Evolutionary conservation across 2,329 filamentous ascomycete species (phyloP).

Genomic region (Neofusicoccum parvum): DNA sequence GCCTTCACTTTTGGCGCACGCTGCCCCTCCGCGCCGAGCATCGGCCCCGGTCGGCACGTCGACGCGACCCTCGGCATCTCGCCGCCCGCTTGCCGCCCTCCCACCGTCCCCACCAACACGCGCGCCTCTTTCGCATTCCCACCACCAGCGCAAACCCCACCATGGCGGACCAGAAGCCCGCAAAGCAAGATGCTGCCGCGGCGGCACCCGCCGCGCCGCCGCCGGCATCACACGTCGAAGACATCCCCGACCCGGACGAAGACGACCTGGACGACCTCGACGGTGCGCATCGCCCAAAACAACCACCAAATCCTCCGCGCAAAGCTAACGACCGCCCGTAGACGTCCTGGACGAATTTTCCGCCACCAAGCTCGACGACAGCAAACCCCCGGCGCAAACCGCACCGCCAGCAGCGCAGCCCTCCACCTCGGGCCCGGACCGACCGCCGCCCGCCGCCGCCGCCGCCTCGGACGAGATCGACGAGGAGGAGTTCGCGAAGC

Average conservation of each 20-base stretch:
- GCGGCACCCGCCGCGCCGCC: neutral
- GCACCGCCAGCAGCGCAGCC: constrained; percentile 42
- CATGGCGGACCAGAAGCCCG: constrained; percentile 15
- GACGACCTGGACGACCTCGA: constrained; percentile 92
- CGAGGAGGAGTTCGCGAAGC: constrained; percentile 80
- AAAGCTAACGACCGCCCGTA: constrained; percentile 36
- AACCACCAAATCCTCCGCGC: neutral
- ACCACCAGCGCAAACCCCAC: neutral
- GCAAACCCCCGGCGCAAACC: constrained; percentile 35
- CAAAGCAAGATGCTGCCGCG: neutral
- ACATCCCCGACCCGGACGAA: constrained; percentile 79
- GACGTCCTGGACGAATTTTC: constrained; percentile 94
- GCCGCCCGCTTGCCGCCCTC: neutral
- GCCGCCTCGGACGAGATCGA: constrained; percentile 41
- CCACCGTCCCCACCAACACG: neutral
- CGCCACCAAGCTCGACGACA: constrained; percentile 58
- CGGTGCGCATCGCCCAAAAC: constrained; percentile 53
- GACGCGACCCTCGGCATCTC: constrained; percentile 3
- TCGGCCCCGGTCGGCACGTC: neutral
- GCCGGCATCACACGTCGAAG: constrained; percentile 24
- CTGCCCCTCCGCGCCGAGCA: neutral
- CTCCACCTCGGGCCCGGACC: constrained; percentile 36
- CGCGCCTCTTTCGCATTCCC: neutral
- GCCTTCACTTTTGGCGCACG: neutral
- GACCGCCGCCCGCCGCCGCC: constrained; percentile 31